Evolutionary conservation across 768 basidiomycete species (phyloP).

Genomic region (Neoboletus brunneissimus): DNA sequence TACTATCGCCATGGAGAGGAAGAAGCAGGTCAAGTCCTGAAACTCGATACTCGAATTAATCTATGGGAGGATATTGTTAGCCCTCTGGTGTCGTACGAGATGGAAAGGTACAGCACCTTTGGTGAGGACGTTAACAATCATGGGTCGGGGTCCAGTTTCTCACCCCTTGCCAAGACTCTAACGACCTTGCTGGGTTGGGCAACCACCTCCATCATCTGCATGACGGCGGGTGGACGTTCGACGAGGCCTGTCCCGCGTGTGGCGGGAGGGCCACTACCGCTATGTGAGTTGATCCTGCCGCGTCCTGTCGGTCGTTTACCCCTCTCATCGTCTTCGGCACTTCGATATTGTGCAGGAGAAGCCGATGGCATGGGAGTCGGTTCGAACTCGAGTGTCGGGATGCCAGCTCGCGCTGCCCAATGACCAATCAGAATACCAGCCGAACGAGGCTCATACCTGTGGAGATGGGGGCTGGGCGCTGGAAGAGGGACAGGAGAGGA

Average conservation of each 20-base stretch:
- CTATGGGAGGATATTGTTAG: slow-evolving; percentile 5
- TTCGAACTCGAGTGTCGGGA: slow-evolving; percentile 52
- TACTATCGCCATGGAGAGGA: slow-evolving; percentile 18
- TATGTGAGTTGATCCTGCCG: slow-evolving; percentile 31
- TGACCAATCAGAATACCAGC: slow-evolving; percentile 57
- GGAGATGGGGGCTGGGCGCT: slow-evolving; percentile 50
- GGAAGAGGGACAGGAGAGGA: slow-evolving; percentile 64
- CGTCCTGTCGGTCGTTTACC: slow-evolving; percentile 26
- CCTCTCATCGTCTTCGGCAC: slow-evolving; percentile 35
- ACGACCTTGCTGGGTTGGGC: slow-evolving; percentile 73
- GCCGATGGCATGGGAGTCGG: slow-evolving; percentile 29
- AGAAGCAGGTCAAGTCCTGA: slow-evolving; percentile 20
- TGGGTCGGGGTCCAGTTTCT: slow-evolving; percentile 66
- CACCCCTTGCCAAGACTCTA: slow-evolving; percentile 77
- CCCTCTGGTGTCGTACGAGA: neutral
- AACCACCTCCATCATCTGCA: slow-evolving; percentile 79
- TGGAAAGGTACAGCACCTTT: slow-evolving; percentile 11
- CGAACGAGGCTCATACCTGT: slow-evolving; percentile 64
- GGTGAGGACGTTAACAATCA: slow-evolving; percentile 6
- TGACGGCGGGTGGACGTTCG: slow-evolving; percentile 73
- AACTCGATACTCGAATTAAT: slow-evolving; percentile 14
- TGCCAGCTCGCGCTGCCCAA: slow-evolving; percentile 66
- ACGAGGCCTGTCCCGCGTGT: slow-evolving; percentile 48
- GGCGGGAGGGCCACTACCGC: slow-evolving; percentile 12
- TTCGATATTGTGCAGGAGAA: slow-evolving; percentile 19